Evolutionary conservation across 306 rosid genomes (phyloP).

Genomic region (Arachis hypogaea): DNA sequence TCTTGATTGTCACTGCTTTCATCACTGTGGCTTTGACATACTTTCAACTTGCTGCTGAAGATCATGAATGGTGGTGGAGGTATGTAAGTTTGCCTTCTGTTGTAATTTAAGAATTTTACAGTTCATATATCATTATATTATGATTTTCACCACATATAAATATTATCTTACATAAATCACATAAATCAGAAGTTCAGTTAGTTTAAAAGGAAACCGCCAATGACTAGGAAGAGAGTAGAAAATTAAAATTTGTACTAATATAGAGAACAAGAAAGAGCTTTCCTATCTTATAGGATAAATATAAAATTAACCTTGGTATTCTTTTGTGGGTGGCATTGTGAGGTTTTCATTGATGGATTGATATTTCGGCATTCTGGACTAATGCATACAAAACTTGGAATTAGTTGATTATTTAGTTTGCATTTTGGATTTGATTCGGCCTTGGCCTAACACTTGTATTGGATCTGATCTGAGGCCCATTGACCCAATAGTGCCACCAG

Average conservation of each 20-base stretch:
- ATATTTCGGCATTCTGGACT: neutral
- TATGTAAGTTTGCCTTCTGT: slow-evolving; percentile 37
- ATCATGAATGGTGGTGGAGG: slow-evolving; percentile 99
- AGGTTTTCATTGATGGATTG: neutral
- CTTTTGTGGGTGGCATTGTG: neutral
- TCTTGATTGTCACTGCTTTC: slow-evolving; percentile 95
- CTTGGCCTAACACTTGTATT: neutral
- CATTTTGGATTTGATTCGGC: neutral
- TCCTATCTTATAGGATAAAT: slow-evolving; percentile 8
- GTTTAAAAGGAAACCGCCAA: slow-evolving; percentile 21
- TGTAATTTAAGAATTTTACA: neutral
- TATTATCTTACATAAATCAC: neutral
- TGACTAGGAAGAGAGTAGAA: slow-evolving; percentile 5
- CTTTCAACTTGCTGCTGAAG: slow-evolving; percentile 99
- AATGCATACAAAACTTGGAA: neutral
- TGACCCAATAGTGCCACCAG: neutral
- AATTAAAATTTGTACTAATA: slow-evolving; percentile 14
- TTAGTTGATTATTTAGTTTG: neutral
- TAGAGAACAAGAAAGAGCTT: slow-evolving; percentile 1
- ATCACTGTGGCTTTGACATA: slow-evolving; percentile 98
- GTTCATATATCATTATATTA: neutral
- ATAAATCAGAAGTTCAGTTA: slow-evolving; percentile 5
- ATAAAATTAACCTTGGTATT: slow-evolving; percentile 3
- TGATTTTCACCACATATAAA: slow-evolving; percentile 4
- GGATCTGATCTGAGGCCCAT: neutral